Base-by-base conservation (phyloP, 148 eudicot species). In the Chenopodium album region DNA sequence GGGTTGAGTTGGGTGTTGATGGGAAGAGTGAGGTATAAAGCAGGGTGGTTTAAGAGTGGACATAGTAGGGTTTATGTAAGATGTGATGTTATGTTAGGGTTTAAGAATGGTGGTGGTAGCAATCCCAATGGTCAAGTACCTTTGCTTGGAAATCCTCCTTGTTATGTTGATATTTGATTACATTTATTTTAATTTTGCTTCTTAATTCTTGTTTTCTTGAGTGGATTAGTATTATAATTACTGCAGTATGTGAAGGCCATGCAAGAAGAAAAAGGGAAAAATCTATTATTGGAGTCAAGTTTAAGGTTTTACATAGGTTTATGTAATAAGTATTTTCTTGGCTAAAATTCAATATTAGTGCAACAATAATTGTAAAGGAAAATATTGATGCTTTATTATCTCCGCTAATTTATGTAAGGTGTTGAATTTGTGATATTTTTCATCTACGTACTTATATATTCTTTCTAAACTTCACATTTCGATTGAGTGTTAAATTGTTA, bases 11-110 rank as follows among this genome's bases (percentile, higher is more conserved):
- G 94, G 87, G 92, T 91, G 73, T 28, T 95, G 78, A 73, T 65
- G 64, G 98, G 98, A 80, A 88, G 88, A 86, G 67, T 90, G 26
- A 88, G 89, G 80, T 95, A 91, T 71, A 90, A 85, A 73, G 95
- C 86, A 0, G 98, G 92, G 62, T 86, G 84, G 59, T 82, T 90
- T 44, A 88, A 32, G 86, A 92, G 86, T 65, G 82, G 84, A 17
- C 87, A 82, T 50, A 85, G 88, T 54, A 88, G 89, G 81, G 75
- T 92, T 4, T 85, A 85, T 84, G 93, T 93, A 1, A 85, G 78
- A 50, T 95, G 98, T 81, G 95, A 95, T 80, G 67, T 95, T 14
- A 76, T 93, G 75, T 79, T 93, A 17, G 89, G 93, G 14, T 81
- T 92, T 48, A 83, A 75, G 19, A 68, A 19, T 66, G 75, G 60